Base-by-base conservation (phyloP, 2,329 filamentous ascomycete genomes). In the Neofusicoccum parvum region DNA sequence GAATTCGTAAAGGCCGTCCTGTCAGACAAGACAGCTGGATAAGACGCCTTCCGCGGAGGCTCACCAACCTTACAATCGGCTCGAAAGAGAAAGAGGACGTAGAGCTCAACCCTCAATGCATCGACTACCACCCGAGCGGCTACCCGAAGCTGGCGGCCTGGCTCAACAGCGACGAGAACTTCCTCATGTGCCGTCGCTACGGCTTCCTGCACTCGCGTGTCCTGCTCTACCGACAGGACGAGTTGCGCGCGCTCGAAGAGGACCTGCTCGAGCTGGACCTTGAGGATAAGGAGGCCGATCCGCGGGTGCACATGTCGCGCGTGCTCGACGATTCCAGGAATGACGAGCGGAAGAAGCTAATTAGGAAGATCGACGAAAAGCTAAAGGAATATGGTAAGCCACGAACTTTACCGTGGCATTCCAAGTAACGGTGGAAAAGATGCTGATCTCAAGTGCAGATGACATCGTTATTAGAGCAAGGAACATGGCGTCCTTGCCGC, bases 141-240 rank as follows among this genome's bases (percentile, higher is more conserved):
- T 72, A 72, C 63, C 69, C 70, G 5, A 66, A 67, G 41, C 39
- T 73, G 3, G 70, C 68, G 1, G 71, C 71, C 2, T 67, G 71
- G 48, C 27, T 72, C 23, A 71, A 70, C 64, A 70, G 68, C 60
- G 70, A 72, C 49, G 68, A 70, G 14, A 72, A 71, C 59, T 73
- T 73, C 58, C 43, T 72, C 4, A 67, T 73, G 14, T 67, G 65
- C 48, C 68, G 72, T 14, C 46, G 46, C 5, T 65, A 65, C 39
- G 67, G 68, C 7, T 66, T 68, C 5, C 39, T 69, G n/a, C 62
- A 68, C 32, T 66, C 67, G 32, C 68, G 69, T 15, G 56, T 70
- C 6, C 32, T 70, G 51, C 54, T 70, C 14, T 67, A 69, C 50
- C 64, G 67, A 3, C 68, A 69, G 49, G 59, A 67, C 11, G 65